A percentile compares a stretch with the other conserved stretches of the same genome.
Conservation (phyloP, 176 grass and related monocot species). For the Eleusine indica region DNA sequence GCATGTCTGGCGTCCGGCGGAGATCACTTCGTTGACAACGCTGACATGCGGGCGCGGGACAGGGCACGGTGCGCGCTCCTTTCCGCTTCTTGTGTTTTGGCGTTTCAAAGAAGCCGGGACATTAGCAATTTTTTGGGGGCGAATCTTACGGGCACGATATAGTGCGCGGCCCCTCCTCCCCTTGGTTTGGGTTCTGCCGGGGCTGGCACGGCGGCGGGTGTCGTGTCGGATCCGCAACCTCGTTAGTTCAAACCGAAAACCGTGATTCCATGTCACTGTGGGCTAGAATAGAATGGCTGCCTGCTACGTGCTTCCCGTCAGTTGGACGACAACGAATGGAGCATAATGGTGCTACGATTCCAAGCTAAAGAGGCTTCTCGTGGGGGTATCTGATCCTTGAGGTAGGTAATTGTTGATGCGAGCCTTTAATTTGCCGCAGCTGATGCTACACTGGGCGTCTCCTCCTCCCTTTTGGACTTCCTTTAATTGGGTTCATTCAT, state of each 20-base stretch:
- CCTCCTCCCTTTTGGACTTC: background rate
- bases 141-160: background rate
- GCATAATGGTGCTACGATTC: background rate
- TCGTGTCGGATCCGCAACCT: background rate
- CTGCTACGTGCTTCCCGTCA: background rate
- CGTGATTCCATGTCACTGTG: background rate
- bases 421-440: background rate
- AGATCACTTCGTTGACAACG: slow-evolving; percentile 24
- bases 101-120: background rate
- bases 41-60: background rate
- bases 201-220: background rate
- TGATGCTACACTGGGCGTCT: background rate
- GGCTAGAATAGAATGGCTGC: slow-evolving; percentile 12
- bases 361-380: background rate
- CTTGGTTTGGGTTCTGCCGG: background rate
- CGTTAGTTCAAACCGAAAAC: background rate
- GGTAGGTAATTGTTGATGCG: background rate
- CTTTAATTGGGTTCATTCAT: background rate
- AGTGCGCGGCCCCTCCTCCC: background rate
- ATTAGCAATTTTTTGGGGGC: background rate
- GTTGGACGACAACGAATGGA: background rate
- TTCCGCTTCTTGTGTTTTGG: background rate
- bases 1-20: background rate
- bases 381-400: slow-evolving; percentile 18
- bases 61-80: background rate